Conservation (phyloP, 2,329 filamentous ascomycete genomes). For the Saccharata proteae region DNA sequence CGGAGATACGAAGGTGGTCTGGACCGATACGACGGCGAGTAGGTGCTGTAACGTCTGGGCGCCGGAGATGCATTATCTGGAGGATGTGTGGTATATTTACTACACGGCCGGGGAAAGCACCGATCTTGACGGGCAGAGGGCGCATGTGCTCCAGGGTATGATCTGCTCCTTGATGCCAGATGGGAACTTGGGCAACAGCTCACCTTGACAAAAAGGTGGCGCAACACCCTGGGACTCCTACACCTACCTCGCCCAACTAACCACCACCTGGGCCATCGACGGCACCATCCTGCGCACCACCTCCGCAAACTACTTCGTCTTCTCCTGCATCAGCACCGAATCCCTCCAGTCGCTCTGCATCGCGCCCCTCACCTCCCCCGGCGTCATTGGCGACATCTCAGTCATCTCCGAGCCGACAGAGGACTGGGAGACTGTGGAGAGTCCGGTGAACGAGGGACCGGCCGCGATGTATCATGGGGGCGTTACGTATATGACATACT, state of each 20-base stretch:
- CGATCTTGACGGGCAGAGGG: constrained; percentile 38
- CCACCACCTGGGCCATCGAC: constrained; percentile 41
- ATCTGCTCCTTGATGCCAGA: not conserved
- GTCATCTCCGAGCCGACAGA: constrained; percentile 41
- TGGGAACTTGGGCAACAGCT: not conserved
- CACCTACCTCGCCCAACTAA: constrained; percentile 37
- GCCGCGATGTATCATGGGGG: constrained; percentile 42
- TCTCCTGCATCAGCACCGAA: constrained; percentile 37
- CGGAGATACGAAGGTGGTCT: constrained; percentile 39
- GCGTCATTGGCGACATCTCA: constrained; percentile 32
- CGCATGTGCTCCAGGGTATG: constrained; percentile 40
- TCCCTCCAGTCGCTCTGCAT: constrained; percentile 32
- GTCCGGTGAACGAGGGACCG: constrained; percentile 44
- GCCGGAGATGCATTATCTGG: constrained; percentile 7
- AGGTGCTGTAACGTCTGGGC: constrained; percentile 48
- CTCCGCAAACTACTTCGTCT: constrained; percentile 41
- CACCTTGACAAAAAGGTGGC: constrained; percentile 37
- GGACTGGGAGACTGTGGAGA: constrained; percentile 38
- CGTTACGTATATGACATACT: constrained; percentile 42
- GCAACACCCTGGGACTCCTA: constrained; percentile 40
- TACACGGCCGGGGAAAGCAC: constrained; percentile 39
- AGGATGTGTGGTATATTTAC: constrained; percentile 40
- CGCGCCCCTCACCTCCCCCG: constrained; percentile 27
- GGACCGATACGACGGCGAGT: constrained; percentile 33
- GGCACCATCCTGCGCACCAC: constrained; percentile 39